Evolutionary conservation across 371 early-diverging fungal species (phyloP), one percentile per base, ranked within the genome.

Genomic region (Batrachochytrium dendrobatidis): DNA sequence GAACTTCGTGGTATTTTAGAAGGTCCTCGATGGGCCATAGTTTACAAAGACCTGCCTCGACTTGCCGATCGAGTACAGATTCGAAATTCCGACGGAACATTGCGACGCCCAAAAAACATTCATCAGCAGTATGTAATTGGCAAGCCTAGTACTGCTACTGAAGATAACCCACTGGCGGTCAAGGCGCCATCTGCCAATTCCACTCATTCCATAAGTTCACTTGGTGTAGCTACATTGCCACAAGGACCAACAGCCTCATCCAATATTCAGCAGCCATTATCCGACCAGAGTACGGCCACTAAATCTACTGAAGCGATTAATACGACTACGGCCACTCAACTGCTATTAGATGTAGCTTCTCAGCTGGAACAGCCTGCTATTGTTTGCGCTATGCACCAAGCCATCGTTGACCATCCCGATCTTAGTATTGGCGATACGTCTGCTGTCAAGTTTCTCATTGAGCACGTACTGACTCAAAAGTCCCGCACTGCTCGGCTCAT

Each of bases 11-110:
- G 29, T 6, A 48, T 18, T 7, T 18, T 48, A 22, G 49, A 48
- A 48, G 49, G 49, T 29, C 7, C 8, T 8, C 49, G 49, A 6
- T 48, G 49, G 49, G n/a, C 49, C 6, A 7, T 48, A 7, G 49
- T 48, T 8, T 48, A 25, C 49, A 48, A 24, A 22, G 49, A 48
- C 49, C 49, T 48, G 49, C 49, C 49, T 18, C 49, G 49, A 7
- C 49, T 48, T 6, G 49, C 49, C 8, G 49, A 22, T 18, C 49
- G 49, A 12, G 49, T 48, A 7, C 8, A 7, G 12, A 12, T 48
- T 29, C 6, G n/a, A 8, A 29, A 48, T 7, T 22, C 49, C 12
- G 7, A 22, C 6, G 49, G 49, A 12, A 24, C 8, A 29, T 29
- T 48, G 49, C 6, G 6, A 7, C 49, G 49, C 8, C 49, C 49